These are phyloP conservation scores for Apiotrichum domesticum DNA, from an alignment of 1,284 basidiomycete genomes.

Conservation along the genomic window DNA sequence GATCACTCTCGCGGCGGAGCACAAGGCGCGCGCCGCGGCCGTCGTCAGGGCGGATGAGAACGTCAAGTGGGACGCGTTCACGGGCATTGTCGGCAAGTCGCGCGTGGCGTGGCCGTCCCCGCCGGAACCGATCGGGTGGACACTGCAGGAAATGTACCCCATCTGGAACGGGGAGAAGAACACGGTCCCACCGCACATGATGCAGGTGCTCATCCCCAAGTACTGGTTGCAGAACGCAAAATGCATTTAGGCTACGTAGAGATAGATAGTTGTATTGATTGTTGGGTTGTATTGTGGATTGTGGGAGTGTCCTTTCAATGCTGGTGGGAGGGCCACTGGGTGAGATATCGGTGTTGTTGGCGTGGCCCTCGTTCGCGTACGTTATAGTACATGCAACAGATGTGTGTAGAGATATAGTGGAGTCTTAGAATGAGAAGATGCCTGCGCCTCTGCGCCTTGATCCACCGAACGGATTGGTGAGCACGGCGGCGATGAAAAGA, in stretches of 20 bases:
- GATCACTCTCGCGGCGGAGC: neutral
- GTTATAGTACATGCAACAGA: too few species aligned
- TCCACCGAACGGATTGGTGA: slow-evolving; percentile 51
- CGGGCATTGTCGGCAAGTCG: neutral
- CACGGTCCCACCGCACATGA: neutral
- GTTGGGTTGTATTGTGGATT: too few species aligned
- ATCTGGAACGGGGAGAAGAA: neutral
- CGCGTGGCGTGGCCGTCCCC: neutral
- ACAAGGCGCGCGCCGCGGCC: neutral
- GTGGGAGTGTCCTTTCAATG: too few species aligned
- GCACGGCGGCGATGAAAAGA: slow-evolving; percentile 52
- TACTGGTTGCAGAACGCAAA: neutral
- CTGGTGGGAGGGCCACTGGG: too few species aligned
- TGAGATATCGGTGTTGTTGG: too few species aligned
- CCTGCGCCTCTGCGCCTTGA: slow-evolving; percentile 46
- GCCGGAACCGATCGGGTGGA: neutral
- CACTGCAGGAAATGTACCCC: neutral
- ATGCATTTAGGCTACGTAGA: too few species aligned
- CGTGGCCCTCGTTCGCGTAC: too few species aligned
- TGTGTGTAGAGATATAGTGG: too few species aligned
- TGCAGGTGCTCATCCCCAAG: neutral
- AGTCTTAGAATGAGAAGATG: slow-evolving; percentile 45
- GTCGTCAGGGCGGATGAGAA: neutral
- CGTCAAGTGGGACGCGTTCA: neutral
- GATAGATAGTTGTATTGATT: neutral